A percentile compares a stretch with the other conserved stretches of the same genome.
Evolutionary conservation across 1,284 basidiomycete species (phyloP).

Genomic region (Malassezia yamatoensis): DNA sequence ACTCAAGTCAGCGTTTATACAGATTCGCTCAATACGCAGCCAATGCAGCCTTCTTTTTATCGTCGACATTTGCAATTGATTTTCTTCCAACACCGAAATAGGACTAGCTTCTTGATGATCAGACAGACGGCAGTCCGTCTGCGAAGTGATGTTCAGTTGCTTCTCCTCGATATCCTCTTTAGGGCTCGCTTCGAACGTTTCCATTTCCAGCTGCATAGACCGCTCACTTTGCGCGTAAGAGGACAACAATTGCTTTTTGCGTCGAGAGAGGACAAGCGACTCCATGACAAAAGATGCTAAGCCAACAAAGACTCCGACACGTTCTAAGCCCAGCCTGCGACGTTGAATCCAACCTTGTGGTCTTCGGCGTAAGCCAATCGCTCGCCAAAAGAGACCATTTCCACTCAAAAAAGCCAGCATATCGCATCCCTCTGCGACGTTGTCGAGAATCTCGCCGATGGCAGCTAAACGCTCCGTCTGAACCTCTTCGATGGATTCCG

Average conservation of each 20-base stretch:
- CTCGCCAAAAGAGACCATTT: conserved; percentile 31
- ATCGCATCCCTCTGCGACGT: conserved; percentile 29
- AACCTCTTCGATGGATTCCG: not conserved
- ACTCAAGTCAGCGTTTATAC: conserved; percentile 19
- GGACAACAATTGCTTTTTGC: not conserved
- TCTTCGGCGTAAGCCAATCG: conserved; percentile 20
- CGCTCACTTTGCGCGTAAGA: not conserved
- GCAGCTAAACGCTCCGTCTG: not conserved
- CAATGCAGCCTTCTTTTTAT: conserved; percentile 8
- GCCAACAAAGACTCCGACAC: conserved; percentile 26
- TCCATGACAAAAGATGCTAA: conserved; percentile 23
- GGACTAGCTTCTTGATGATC: no score
- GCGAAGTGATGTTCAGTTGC: no score
- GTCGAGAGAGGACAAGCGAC: not conserved
- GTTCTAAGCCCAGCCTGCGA: conserved; percentile 27
- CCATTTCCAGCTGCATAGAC: conserved; percentile 9
- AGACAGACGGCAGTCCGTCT: no score
- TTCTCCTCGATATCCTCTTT: no score
- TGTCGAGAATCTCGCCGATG: conserved; percentile 6
- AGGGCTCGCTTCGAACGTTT: not conserved
- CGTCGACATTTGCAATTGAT: no score
- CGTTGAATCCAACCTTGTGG: conserved; percentile 19
- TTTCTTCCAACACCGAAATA: no score
- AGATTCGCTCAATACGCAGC: conserved; percentile 11
- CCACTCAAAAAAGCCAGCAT: conserved; percentile 26